Percentiles rank a stretch among this genome's conserved stretches.
Conservation (phyloP, 2,329 filamentous ascomycete species). For the Fusarium sp. region DNA sequence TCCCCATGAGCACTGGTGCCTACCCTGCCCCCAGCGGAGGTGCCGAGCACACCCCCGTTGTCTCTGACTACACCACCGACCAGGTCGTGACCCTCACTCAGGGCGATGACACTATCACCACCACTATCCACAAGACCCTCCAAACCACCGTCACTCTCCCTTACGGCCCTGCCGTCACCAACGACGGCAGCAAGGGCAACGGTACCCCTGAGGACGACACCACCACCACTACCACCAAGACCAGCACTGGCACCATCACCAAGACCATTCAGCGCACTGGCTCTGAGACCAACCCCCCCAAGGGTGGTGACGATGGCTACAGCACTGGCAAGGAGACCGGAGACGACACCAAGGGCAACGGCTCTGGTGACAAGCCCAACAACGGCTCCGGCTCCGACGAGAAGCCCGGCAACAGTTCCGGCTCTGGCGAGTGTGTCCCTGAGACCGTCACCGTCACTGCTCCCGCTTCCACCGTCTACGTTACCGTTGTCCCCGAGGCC, state of each 20-base stretch:
- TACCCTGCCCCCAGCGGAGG: constrained; percentile 32
- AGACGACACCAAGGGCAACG: no score
- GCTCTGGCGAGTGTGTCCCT: constrained; percentile 31
- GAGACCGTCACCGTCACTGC: constrained; percentile 49
- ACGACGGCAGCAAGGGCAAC: constrained; percentile 34
- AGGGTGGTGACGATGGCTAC: constrained; percentile 35
- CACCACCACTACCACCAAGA: constrained; percentile 54
- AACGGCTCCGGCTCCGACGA: constrained; percentile 34
- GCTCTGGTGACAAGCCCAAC: constrained; percentile 3
- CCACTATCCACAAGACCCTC: constrained; percentile 57
- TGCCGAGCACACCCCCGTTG: constrained; percentile 40
- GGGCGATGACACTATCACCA: constrained; percentile 54
- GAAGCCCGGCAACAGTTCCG: constrained; percentile 5
- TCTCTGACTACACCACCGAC: constrained; percentile 47
- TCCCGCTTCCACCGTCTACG: constrained; percentile 52
- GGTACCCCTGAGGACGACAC: constrained; percentile 44
- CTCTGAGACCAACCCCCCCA: constrained; percentile 39
- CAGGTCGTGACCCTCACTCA: constrained; percentile 52
- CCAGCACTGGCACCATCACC: constrained; percentile 52
- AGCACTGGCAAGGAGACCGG: constrained; percentile 21
- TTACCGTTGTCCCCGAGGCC: constrained; percentile 47
- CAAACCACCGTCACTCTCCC: constrained; percentile 53
- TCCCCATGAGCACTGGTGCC: constrained; percentile 50
- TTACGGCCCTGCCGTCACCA: constrained; percentile 29
- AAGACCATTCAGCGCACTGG: constrained; percentile 49